Evolutionary conservation across 2,329 filamentous ascomycete species (phyloP).

Genomic region (Ascochyta koolunga): DNA sequence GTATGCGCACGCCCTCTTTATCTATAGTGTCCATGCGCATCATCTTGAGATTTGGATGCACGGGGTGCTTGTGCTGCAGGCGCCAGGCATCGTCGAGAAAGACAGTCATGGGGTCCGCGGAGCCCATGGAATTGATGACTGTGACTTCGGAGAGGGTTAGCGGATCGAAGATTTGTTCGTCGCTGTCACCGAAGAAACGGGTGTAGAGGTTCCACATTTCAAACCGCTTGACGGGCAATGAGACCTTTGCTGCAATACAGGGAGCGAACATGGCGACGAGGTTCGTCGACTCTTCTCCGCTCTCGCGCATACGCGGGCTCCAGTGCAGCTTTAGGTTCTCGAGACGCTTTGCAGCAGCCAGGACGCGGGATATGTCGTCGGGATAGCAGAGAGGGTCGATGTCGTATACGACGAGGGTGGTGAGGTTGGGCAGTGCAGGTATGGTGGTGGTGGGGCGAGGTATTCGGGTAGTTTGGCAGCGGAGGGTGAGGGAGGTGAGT

Average conservation of each 20-base stretch:
- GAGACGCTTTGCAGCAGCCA: conserved; percentile 61
- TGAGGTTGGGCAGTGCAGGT: conserved; percentile 62
- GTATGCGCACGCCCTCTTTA: conserved; percentile 51
- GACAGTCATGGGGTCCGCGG: conserved; percentile 53
- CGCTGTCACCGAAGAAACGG: conserved; percentile 54
- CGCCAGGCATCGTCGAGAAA: conserved; percentile 65
- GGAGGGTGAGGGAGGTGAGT: conserved; percentile 61
- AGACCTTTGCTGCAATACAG: conserved; percentile 55
- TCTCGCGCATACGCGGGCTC: conserved; percentile 65
- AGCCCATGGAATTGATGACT: conserved; percentile 59
- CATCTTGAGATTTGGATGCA: conserved; percentile 52
- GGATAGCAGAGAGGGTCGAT: conserved; percentile 70
- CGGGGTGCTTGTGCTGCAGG: conserved; percentile 24
- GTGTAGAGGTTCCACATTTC: conserved; percentile 65
- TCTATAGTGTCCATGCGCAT: conserved; percentile 58
- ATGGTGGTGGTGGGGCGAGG: conserved; percentile 63
- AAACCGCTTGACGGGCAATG: conserved; percentile 57
- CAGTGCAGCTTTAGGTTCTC: conserved; percentile 64
- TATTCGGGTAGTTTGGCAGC: conserved; percentile 61
- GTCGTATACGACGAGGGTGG: conserved; percentile 60
- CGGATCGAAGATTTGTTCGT: conserved; percentile 53
- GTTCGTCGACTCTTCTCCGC: conserved; percentile 62
- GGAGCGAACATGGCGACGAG: conserved; percentile 63
- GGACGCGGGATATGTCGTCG: conserved; percentile 64
- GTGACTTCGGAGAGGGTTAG: conserved; percentile 56